Evolutionary conservation across 768 basidiomycete species (phyloP).

Genomic region (Tricholoma flavovirens): DNA sequence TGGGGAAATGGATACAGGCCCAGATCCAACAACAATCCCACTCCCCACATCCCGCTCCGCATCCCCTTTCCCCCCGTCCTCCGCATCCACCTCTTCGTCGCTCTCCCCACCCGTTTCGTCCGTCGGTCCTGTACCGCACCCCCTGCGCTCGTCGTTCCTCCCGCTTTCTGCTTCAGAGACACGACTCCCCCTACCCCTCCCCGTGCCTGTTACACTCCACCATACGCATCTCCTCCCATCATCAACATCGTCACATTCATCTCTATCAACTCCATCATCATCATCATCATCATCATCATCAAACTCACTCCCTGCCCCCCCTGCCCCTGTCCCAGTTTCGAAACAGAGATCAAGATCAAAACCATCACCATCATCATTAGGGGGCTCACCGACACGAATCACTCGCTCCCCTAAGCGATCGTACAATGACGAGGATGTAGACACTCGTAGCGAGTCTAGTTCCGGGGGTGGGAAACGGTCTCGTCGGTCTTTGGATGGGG

Average conservation of each 20-base stretch:
- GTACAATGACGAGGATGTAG: not conserved
- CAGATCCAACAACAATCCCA: slow-evolving; percentile 11
- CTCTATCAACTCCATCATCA: not conserved
- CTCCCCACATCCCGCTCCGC: slow-evolving; percentile 9
- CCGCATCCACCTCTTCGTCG: not conserved
- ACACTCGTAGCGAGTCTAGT: not conserved
- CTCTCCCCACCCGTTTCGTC: not conserved
- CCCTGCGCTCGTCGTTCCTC: slow-evolving; percentile 14
- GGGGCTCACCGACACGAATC: not conserved
- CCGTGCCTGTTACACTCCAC: no score
- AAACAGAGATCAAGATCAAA: not conserved
- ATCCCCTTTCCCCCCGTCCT: slow-evolving; percentile 8
- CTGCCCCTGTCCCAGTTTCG: no score
- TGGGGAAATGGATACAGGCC: not conserved
- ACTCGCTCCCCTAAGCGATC: not conserved
- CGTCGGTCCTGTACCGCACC: slow-evolving; percentile 7
- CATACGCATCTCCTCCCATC: not conserved
- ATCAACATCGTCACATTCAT: no score
- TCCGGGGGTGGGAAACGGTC: slow-evolving; percentile 3
- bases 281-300: slow-evolving; percentile 1
- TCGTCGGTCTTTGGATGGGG: not conserved
- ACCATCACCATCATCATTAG: no score
- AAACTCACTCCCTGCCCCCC: not conserved
- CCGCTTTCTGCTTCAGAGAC: slow-evolving; percentile 6
- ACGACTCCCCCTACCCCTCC: slow-evolving; percentile 10